phyloP scores from a whole-genome alignment of 2,329 filamentous ascomycete species.

The Talaromyces sp. region DNA sequence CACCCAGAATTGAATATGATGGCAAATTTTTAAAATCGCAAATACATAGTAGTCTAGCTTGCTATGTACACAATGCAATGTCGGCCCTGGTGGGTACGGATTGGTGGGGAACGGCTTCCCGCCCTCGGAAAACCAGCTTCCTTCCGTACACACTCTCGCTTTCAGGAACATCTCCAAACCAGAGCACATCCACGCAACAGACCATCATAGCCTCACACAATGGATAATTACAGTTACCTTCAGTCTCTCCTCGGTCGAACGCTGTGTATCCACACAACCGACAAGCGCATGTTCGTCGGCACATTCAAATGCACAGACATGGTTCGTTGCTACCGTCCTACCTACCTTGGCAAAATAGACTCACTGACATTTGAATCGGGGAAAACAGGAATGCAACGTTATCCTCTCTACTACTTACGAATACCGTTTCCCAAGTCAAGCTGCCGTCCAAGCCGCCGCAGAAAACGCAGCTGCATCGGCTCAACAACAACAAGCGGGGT shows the following conservation, averaged over 20 bases:
- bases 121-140: not conserved
- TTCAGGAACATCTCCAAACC: not conserved
- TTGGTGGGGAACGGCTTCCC: not conserved
- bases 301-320: conserved; percentile 92
- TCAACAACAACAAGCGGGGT: conserved; percentile 12
- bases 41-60: not conserved
- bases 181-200: not conserved
- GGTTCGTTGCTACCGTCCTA: conserved; percentile 46
- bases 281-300: conserved; percentile 83
- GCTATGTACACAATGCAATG: not conserved
- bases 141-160: not conserved
- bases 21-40: not conserved
- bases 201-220: conserved; percentile 14
- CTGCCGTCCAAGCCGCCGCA: conserved; percentile 40
- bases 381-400: conserved; percentile 73
- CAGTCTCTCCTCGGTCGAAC: conserved; percentile 69
- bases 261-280: conserved; percentile 72
- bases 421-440: conserved; percentile 68
- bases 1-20: not conserved
- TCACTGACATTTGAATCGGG: not conserved
- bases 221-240: conserved; percentile 37
- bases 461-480: conserved; percentile 17
- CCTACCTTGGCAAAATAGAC: not conserved
- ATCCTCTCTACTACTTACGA: conserved; percentile 83
- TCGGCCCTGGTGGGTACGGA: not conserved